phyloP scores from a whole-genome alignment of 2,329 filamentous ascomycete genomes.

The Chrysosporium queenslandicum region DNA sequence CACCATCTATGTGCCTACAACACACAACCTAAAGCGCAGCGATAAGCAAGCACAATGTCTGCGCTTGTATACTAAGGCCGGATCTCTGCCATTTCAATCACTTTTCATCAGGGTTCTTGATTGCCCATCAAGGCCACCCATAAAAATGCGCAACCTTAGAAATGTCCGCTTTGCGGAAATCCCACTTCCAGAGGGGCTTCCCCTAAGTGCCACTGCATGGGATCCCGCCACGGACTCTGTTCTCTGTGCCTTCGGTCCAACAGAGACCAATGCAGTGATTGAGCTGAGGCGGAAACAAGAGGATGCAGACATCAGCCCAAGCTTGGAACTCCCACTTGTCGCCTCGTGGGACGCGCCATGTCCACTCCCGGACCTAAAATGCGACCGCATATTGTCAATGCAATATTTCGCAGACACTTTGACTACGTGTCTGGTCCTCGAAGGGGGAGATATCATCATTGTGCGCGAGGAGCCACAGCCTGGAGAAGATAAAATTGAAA shows the following conservation, averaged over 20 bases:
- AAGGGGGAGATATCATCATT: slow-evolving; percentile 81
- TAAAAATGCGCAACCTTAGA: slow-evolving; percentile 73
- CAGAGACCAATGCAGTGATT: slow-evolving; percentile 57
- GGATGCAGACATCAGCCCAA: slow-evolving; percentile 31
- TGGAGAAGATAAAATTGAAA: slow-evolving; percentile 75
- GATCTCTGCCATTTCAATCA: not conserved
- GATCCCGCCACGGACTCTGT: slow-evolving; percentile 67
- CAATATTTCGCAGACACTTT: slow-evolving; percentile 77
- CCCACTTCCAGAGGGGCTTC: slow-evolving; percentile 48
- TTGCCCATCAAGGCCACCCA: not conserved
- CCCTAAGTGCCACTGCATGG: slow-evolving; percentile 73
- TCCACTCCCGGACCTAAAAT: slow-evolving; percentile 61
- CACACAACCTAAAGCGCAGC: not conserved
- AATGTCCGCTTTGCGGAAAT: slow-evolving; percentile 62
- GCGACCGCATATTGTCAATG: slow-evolving; percentile 66
- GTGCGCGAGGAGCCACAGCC: slow-evolving; percentile 61
- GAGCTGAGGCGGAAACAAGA: slow-evolving; percentile 52
- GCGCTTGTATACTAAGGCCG: not conserved
- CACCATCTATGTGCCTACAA: not conserved
- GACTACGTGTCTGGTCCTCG: slow-evolving; percentile 70
- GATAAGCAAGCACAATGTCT: not conserved
- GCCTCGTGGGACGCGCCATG: slow-evolving; percentile 84
- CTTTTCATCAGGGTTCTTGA: not conserved
- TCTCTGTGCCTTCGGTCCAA: slow-evolving; percentile 77
- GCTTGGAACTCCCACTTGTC: slow-evolving; percentile 44